These are phyloP conservation scores for Raddia guianensis DNA, from an alignment of 176 grass and related monocot genomes.

Conservation along the genomic window DNA sequence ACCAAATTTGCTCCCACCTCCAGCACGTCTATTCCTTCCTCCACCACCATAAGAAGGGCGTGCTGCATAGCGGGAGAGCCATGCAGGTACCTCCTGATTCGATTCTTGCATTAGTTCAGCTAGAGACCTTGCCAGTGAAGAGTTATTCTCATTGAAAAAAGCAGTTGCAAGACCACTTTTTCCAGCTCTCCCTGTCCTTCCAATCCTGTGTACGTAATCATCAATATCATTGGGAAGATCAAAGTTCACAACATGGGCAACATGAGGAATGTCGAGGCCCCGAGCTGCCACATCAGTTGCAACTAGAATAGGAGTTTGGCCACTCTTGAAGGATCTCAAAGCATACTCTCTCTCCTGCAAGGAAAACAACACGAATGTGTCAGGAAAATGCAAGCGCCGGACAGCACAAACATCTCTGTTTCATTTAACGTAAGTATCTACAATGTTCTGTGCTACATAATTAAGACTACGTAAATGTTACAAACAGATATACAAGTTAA, in stretches of 20 bases:
- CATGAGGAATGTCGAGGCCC: constrained; percentile 94
- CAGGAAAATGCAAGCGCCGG: neutral
- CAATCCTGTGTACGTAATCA: constrained; percentile 84
- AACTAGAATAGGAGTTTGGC: constrained; percentile 83
- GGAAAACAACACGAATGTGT: constrained; percentile 1
- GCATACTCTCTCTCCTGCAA: constrained; percentile 88
- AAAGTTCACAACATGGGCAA: constrained; percentile 96
- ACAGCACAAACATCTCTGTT: neutral
- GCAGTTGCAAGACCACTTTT: constrained; percentile 80
- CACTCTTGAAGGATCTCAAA: constrained; percentile 86
- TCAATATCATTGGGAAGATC: constrained; percentile 96
- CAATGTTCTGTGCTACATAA: neutral
- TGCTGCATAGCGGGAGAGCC: constrained; percentile 73
- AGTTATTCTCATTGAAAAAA: constrained; percentile 86
- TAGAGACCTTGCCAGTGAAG: constrained; percentile 57
- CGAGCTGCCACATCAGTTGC: constrained; percentile 96
- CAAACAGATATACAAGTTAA: neutral
- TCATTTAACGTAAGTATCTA: constrained; percentile 4
- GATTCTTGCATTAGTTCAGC: constrained; percentile 87
- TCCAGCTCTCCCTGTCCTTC: constrained; percentile 83
- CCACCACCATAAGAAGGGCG: constrained; percentile 59
- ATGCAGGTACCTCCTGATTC: constrained; percentile 83
- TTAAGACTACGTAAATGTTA: neutral
- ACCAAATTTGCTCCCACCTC: constrained; percentile 64
- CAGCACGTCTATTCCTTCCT: constrained; percentile 60